phyloP scores from a whole-genome alignment of 75 land plant species.

The Cupressus sempervirens region DNA sequence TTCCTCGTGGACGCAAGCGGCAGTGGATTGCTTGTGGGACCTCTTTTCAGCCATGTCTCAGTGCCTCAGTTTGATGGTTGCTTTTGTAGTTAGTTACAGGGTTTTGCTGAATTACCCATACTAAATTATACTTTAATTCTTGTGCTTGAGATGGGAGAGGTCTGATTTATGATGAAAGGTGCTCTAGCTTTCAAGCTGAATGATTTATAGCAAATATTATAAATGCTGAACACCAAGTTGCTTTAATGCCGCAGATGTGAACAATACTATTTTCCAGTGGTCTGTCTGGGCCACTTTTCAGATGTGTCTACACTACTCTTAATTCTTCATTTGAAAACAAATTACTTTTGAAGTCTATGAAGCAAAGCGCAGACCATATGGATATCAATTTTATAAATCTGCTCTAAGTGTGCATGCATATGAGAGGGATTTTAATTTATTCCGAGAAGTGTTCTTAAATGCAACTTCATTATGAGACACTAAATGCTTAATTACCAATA shows the following conservation, averaged over 20 bases:
- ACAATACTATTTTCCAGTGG: not conserved
- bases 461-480: not conserved
- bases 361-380: not conserved
- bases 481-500: not conserved
- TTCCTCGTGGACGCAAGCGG: slow-evolving; percentile 45
- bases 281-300: not conserved
- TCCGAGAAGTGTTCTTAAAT: not conserved
- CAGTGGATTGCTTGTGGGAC: slow-evolving; percentile 68
- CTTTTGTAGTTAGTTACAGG: not conserved
- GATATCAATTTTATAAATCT: not conserved
- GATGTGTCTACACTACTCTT: not conserved
- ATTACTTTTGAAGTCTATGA: not conserved
- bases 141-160: slow-evolving; percentile 5
- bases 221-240: not conserved
- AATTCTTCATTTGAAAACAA: not conserved
- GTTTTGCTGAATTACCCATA: not conserved
- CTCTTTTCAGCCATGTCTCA: slow-evolving; percentile 52
- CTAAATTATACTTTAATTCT: not conserved
- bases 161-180: not conserved
- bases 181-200: not conserved
- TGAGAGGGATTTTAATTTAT: not conserved
- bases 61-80: slow-evolving; percentile 36
- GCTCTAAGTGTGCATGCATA: not conserved
- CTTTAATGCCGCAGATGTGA: not conserved
- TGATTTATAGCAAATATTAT: not conserved